These are phyloP conservation scores for Arthrinium puccinioides DNA, from an alignment of 2,329 filamentous ascomycete species.

Conservation along the genomic window DNA sequence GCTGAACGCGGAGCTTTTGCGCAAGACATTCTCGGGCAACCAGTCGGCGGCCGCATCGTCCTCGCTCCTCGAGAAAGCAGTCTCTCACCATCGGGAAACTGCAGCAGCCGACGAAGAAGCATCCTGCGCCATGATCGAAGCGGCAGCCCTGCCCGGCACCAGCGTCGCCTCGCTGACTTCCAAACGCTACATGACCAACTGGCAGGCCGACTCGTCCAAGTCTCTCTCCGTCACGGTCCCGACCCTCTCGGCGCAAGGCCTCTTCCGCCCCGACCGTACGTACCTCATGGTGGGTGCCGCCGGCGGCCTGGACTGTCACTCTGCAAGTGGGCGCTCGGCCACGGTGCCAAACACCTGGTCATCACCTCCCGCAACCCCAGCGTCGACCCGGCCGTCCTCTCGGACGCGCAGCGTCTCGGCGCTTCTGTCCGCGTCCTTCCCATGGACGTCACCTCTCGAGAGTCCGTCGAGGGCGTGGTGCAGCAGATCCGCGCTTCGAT, in stretches of 20 bases:
- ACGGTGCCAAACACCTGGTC: constrained; percentile 9
- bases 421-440: too few species aligned
- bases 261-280: constrained; percentile 3
- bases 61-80: too few species aligned
- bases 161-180: too few species aligned
- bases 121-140: too few species aligned
- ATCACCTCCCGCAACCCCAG: constrained; percentile 10
- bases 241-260: not conserved
- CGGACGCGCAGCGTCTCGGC: constrained; percentile 2
- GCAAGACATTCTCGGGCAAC: too few species aligned
- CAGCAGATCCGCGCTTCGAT: not conserved
- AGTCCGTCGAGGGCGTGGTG: not conserved
- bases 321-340: constrained; percentile 11
- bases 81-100: too few species aligned
- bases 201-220: too few species aligned
- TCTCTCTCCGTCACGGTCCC: not conserved
- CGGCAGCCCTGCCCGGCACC: too few species aligned
- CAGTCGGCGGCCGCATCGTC: too few species aligned
- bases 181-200: too few species aligned
- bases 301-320: constrained; percentile 7
- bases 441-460: not conserved
- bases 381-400: constrained; percentile 3
- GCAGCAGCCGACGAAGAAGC: too few species aligned
- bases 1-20: too few species aligned
- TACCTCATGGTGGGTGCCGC: constrained; percentile 13